phyloP scores from a whole-genome alignment of 2,329 filamentous ascomycete species.

The Daldinia sp. region DNA sequence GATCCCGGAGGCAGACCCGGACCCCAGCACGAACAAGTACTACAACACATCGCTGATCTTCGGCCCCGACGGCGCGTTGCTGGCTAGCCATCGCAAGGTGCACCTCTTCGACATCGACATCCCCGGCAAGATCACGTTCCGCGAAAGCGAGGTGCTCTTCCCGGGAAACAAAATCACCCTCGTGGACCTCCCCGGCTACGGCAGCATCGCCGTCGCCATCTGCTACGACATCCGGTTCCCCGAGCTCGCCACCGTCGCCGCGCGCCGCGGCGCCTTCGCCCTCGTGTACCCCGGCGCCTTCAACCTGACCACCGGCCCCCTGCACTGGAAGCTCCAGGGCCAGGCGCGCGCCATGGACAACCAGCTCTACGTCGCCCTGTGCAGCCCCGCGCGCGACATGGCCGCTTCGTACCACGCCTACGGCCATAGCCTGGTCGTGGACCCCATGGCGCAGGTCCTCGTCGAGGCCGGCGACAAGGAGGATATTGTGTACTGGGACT shows the following conservation, averaged over 20 bases:
- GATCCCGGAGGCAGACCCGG: conserved; percentile 79
- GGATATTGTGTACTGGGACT: conserved; percentile 75
- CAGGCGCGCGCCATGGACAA: conserved; percentile 90
- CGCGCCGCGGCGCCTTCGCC: conserved; percentile 84
- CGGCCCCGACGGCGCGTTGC: conserved; percentile 75
- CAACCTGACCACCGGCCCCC: conserved; percentile 88
- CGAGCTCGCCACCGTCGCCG: conserved; percentile 88
- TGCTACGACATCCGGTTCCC: conserved; percentile 99
- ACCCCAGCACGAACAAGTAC: conserved; percentile 62
- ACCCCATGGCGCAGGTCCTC: conserved; percentile 86
- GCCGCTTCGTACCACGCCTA: conserved; percentile 83
- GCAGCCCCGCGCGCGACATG: conserved; percentile 86
- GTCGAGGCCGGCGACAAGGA: conserved; percentile 81
- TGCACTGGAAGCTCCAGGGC: conserved; percentile 90
- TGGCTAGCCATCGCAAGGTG: conserved; percentile 91
- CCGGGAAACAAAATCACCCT: conserved; percentile 87
- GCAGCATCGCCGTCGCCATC: conserved; percentile 86
- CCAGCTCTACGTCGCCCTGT: conserved; percentile 91
- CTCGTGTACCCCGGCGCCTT: conserved; percentile 97
- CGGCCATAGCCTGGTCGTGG: conserved; percentile 88
- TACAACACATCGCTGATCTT: conserved; percentile 95
- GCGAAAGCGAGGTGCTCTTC: conserved; percentile 86
- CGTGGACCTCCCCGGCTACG: conserved; percentile 87
- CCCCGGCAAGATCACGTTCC: conserved; percentile 90
- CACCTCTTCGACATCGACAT: conserved; percentile 99